Percentiles rank a stretch among this genome's conserved stretches.
Conservation (phyloP, 2,329 filamentous ascomycete species). For the Fonsecaea erecta region DNA sequence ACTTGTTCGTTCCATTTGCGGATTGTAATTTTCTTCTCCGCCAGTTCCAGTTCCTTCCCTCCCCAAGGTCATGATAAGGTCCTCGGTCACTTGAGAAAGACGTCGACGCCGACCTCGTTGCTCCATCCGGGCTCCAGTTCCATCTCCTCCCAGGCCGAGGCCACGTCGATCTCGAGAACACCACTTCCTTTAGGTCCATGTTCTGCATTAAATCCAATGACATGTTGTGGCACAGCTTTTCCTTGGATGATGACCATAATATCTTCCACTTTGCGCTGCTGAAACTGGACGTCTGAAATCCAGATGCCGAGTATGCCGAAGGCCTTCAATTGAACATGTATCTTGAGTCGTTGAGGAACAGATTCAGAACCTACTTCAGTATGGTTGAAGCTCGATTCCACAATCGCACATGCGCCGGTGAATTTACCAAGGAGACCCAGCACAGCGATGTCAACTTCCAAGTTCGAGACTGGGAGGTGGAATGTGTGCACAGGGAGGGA, state of each 20-base stretch:
- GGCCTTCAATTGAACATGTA: slow-evolving; percentile 76
- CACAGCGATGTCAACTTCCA: slow-evolving; percentile 60
- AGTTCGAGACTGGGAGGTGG: slow-evolving; percentile 55
- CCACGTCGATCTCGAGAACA: slow-evolving; percentile 77
- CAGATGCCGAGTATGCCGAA: slow-evolving; percentile 75
- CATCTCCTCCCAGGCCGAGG: slow-evolving; percentile 77
- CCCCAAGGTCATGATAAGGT: background rate
- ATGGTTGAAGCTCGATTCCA: slow-evolving; percentile 64
- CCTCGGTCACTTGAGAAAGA: slow-evolving; percentile 50
- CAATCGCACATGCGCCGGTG: slow-evolving; percentile 80
- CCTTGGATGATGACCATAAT: slow-evolving; percentile 78
- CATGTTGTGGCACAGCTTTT: slow-evolving; percentile 68
- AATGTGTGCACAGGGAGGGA: slow-evolving; percentile 70
- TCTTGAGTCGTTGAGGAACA: slow-evolving; percentile 53
- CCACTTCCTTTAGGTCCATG: slow-evolving; percentile 34
- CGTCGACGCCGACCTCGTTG: slow-evolving; percentile 75
- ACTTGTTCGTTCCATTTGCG: background rate
- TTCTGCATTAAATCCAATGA: slow-evolving; percentile 58
- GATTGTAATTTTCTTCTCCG: background rate
- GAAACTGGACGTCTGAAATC: slow-evolving; percentile 58
- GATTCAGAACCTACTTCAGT: slow-evolving; percentile 56
- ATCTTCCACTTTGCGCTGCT: slow-evolving; percentile 56
- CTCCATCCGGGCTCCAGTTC: slow-evolving; percentile 73
- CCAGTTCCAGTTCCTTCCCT: background rate
- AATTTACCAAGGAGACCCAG: slow-evolving; percentile 85